A percentile compares a stretch with the other conserved stretches of the same genome.
Evolutionary conservation across 768 basidiomycete species (phyloP).

Genomic region (Boletus patriciae): DNA sequence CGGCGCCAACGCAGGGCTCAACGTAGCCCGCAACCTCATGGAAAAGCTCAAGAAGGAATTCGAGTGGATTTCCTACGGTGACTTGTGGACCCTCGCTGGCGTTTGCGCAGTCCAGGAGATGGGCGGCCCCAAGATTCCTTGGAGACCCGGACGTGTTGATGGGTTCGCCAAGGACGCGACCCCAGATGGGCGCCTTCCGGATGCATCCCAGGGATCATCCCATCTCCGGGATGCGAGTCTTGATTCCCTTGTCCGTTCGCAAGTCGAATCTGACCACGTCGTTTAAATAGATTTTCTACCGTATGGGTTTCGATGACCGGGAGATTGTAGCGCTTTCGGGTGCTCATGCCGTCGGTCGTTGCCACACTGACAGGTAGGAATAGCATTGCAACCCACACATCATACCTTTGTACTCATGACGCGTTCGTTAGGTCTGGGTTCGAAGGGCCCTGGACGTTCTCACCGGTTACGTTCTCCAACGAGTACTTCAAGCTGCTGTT

Average conservation of each 20-base stretch:
- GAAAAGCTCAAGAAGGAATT: conserved; percentile 86
- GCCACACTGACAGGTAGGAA: conserved; percentile 74
- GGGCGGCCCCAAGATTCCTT: conserved; percentile 88
- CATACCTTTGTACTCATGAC: not conserved
- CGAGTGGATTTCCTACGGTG: conserved; percentile 94
- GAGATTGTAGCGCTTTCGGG: conserved; percentile 96
- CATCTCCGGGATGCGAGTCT: conserved; percentile 74
- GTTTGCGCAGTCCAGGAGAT: conserved; percentile 92
- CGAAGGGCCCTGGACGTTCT: conserved; percentile 94
- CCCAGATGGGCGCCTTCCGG: conserved; percentile 88
- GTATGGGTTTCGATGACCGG: conserved; percentile 92
- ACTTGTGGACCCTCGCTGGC: conserved; percentile 95
- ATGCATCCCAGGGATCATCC: conserved; percentile 78
- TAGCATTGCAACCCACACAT: not conserved
- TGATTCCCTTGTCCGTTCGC: not conserved
- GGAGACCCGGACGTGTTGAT: conserved; percentile 92
- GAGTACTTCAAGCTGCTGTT: conserved; percentile 85
- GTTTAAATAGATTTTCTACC: conserved; percentile 56
- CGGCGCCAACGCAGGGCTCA: conserved; percentile 79
- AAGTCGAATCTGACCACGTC: not conserved
- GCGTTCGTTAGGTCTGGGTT: conserved; percentile 60
- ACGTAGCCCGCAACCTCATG: conserved; percentile 78
- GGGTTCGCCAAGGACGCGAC: conserved; percentile 73
- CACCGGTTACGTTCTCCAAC: conserved; percentile 84
- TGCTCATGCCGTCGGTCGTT: conserved; percentile 94